A percentile compares a stretch with the other conserved stretches of the same genome.
phyloP scores from a whole-genome alignment of 306 rosid genomes.

The Malus asiatica region DNA sequence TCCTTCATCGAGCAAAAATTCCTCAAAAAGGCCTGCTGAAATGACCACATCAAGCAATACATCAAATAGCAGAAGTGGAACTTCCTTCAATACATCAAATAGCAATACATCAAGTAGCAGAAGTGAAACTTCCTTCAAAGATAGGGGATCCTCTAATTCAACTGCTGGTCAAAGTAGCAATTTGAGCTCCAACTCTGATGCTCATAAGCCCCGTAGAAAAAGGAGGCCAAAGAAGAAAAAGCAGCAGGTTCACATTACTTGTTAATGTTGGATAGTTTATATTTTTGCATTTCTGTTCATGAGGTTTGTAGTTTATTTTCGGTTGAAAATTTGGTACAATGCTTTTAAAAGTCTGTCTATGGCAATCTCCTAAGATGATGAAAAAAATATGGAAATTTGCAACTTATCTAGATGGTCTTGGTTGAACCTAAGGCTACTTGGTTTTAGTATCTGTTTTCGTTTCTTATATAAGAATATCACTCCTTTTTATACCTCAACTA shows the following conservation, averaged over 20 bases:
- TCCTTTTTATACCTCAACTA: background rate
- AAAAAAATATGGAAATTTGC: background rate
- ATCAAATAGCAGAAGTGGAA: slow-evolving; percentile 61
- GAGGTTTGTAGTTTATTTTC: background rate
- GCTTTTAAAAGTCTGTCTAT: background rate
- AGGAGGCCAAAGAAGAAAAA: slow-evolving; percentile 92
- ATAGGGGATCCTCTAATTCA: slow-evolving; percentile 66
- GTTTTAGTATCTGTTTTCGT: background rate
- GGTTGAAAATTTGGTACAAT: background rate
- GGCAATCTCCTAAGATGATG: background rate
- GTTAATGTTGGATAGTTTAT: background rate
- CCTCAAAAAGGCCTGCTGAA: slow-evolving; percentile 38
- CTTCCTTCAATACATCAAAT: slow-evolving; percentile 31
- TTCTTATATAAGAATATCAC: background rate
- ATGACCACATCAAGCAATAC: slow-evolving; percentile 61
- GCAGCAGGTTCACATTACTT: slow-evolving; percentile 56
- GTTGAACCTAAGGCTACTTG: background rate
- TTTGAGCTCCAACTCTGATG: slow-evolving; percentile 95
- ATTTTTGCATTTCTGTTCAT: background rate
- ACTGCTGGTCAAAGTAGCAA: slow-evolving; percentile 73
- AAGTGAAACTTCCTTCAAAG: slow-evolving; percentile 53
- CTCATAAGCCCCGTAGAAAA: slow-evolving; percentile 88
- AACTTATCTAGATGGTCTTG: background rate
- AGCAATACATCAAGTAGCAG: slow-evolving; percentile 34
- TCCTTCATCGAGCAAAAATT: slow-evolving; percentile 68